phyloP scores from a whole-genome alignment of 2,329 filamentous ascomycete genomes.

The Botrytis byssoidea region DNA sequence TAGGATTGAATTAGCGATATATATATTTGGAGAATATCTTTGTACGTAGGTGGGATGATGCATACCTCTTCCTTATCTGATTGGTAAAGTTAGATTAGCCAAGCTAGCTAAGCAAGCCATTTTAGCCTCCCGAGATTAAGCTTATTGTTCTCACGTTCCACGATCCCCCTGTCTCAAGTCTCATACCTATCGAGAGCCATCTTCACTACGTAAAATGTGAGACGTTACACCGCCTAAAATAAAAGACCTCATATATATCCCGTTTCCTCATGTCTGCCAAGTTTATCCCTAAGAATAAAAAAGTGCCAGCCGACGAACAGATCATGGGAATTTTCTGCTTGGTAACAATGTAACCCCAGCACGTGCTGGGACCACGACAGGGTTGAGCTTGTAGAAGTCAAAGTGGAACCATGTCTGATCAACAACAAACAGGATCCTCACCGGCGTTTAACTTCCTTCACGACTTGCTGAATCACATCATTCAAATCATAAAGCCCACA shows the following conservation, averaged over 20 bases:
- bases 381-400: not conserved
- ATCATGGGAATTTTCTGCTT: not conserved
- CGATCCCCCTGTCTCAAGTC: not conserved
- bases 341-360: not conserved
- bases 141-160: slow-evolving; percentile 6
- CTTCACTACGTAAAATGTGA: not conserved
- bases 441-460: not conserved
- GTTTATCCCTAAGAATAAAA: not conserved
- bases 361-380: not conserved
- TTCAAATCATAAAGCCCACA: slow-evolving; percentile 15
- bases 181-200: not conserved
- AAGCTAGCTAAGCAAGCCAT: not conserved
- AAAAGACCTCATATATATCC: not conserved
- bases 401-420: not conserved
- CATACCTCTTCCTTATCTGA: not conserved
- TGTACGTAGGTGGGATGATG: not conserved
- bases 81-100: not conserved
- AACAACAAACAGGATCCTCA: not conserved
- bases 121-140: slow-evolving; percentile 10
- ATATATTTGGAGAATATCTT: not conserved
- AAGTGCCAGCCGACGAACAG: not conserved
- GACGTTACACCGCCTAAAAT: not conserved
- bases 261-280: not conserved
- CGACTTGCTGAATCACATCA: not conserved
- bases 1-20: not conserved